Evolutionary conservation across 176 grass and related monocot species (phyloP).

Genomic region (Oryza punctata): DNA sequence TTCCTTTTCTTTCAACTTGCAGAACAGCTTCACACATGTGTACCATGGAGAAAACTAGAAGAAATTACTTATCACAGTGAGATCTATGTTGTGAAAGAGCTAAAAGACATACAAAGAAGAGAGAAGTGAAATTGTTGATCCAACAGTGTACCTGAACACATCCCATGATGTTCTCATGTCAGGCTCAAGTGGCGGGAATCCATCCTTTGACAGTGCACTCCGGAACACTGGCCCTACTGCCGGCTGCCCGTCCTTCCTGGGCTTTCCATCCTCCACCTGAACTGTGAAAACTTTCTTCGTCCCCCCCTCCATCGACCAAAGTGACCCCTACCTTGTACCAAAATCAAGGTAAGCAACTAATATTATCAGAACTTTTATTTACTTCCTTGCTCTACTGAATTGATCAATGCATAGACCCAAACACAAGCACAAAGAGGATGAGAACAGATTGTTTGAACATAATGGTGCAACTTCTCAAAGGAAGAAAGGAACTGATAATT

Average conservation of each 20-base stretch:
- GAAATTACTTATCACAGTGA: neutral
- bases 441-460: neutral
- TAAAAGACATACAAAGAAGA: neutral
- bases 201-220: constrained; percentile 73
- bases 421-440: neutral
- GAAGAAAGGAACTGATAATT: neutral
- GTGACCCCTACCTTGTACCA: constrained; percentile 1
- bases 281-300: constrained; percentile 62
- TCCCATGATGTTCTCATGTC: constrained; percentile 92
- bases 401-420: neutral
- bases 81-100: neutral
- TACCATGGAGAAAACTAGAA: neutral
- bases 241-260: constrained; percentile 63
- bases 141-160: constrained; percentile 76
- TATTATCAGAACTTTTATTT: neutral
- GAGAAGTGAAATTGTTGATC: neutral
- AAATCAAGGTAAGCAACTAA: constrained; percentile 26
- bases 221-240: constrained; percentile 80
- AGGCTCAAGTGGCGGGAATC: constrained; percentile 56
- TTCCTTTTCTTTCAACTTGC: neutral
- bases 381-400: neutral
- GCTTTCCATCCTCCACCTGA: constrained; percentile 68
- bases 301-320: constrained; percentile 36
- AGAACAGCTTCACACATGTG: neutral
- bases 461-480: neutral